Evolutionary conservation across 192 early-diverging fungal species (phyloP).

Genomic region (Gaertneriomyces sp.): DNA sequence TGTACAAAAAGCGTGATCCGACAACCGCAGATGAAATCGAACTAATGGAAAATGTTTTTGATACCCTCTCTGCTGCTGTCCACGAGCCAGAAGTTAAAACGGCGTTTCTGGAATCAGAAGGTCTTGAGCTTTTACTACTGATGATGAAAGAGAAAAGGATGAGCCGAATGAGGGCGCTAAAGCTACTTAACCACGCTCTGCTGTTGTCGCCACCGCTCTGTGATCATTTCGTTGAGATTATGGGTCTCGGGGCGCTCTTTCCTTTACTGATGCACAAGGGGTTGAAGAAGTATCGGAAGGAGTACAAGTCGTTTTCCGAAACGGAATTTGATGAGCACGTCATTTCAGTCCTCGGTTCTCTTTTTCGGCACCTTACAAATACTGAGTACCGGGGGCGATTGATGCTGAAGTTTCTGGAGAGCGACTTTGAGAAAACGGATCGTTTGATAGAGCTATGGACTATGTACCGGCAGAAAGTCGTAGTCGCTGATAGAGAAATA

Average conservation of each 20-base stretch:
- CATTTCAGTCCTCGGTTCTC: conserved; percentile 74
- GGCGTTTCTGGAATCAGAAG: conserved; percentile 76
- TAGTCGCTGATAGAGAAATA: conserved; percentile 52
- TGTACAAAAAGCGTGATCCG: conserved; percentile 69
- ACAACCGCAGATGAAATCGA: conserved; percentile 81
- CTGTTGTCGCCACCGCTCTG: conserved; percentile 39
- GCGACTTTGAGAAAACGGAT: conserved; percentile 78
- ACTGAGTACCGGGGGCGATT: conserved; percentile 67
- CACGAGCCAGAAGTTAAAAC: conserved; percentile 65
- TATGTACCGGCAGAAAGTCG: conserved; percentile 63
- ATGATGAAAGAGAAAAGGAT: conserved; percentile 83
- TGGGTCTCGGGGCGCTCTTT: conserved; percentile 83
- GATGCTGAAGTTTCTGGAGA: conserved; percentile 77
- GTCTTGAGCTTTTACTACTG: conserved; percentile 86
- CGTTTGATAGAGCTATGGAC: conserved; percentile 73
- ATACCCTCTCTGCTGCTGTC: conserved; percentile 71
- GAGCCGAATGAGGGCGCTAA: conserved; percentile 76
- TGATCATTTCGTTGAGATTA: conserved; percentile 73
- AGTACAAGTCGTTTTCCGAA: conserved; percentile 73
- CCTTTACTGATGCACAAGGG: conserved; percentile 83
- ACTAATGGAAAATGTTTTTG: conserved; percentile 88
- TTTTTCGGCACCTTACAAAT: conserved; percentile 66
- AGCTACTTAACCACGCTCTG: conserved; percentile 72
- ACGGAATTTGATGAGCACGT: conserved; percentile 85
- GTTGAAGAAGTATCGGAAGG: conserved; percentile 69